phyloP scores from a whole-genome alignment of 306 rosid genomes.

The Urtica urens region DNA sequence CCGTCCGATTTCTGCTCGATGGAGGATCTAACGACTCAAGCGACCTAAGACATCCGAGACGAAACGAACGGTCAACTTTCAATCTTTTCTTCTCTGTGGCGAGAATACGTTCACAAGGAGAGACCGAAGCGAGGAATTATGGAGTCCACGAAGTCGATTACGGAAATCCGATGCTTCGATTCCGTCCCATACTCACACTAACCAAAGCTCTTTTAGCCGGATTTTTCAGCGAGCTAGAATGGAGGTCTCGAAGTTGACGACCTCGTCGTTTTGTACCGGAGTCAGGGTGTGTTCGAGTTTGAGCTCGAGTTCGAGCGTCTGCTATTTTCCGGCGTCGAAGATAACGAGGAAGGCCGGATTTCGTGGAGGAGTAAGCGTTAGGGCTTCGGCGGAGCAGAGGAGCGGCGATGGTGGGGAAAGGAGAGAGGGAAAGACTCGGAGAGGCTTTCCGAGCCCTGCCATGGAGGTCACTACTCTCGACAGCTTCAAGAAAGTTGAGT shows the following conservation, averaged over 20 bases:
- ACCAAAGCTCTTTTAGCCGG: neutral
- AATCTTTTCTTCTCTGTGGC: neutral
- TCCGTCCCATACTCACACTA: neutral
- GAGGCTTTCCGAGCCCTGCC: constrained; percentile 56
- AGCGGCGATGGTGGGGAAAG: constrained; percentile 42
- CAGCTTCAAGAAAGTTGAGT: constrained; percentile 53
- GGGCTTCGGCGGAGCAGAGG: constrained; percentile 62
- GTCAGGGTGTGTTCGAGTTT: constrained; percentile 28
- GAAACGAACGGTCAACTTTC: constrained; percentile 1
- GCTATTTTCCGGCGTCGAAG: constrained; percentile 32
- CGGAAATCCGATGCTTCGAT: constrained; percentile 3
- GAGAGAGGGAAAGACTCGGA: constrained; percentile 23
- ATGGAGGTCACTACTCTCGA: constrained; percentile 75
- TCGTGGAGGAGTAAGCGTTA: constrained; percentile 20
- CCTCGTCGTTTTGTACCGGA: constrained; percentile 33
- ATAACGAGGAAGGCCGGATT: neutral
- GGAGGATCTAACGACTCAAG: constrained; percentile 3
- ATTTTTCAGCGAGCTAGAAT: neutral
- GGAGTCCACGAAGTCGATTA: constrained; percentile 10
- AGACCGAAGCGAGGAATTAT: constrained; percentile 2
- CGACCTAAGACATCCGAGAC: neutral
- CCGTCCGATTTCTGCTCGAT: constrained; percentile 7
- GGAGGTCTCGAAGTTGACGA: constrained; percentile 30
- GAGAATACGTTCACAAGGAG: neutral
- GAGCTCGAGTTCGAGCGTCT: too few relatives aligned